A percentile compares a stretch with the other conserved stretches of the same genome.
Evolutionary conservation across 108 stramenopile species (phyloP).

Genomic region (Skeletonema costatum): DNA sequence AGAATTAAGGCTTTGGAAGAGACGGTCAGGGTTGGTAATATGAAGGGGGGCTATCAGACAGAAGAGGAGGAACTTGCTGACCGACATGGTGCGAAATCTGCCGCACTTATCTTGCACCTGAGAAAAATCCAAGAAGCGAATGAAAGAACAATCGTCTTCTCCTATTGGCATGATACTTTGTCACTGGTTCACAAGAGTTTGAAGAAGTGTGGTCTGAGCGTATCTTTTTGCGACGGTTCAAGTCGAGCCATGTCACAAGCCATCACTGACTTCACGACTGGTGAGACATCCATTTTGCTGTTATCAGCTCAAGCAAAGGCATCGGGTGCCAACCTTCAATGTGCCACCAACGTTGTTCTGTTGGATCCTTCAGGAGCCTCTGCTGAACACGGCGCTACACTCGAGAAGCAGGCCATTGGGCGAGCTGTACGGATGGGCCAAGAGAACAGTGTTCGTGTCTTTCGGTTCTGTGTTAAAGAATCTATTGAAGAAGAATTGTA

Average conservation of each 20-base stretch:
- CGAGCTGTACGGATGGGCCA: conserved; percentile 42
- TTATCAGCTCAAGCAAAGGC: conserved; percentile 42
- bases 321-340: conserved; percentile 38
- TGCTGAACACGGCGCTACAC: conserved; percentile 30
- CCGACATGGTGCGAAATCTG: conserved; percentile 31
- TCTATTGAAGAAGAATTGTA: conserved; percentile 27
- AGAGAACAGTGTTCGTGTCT: conserved; percentile 19
- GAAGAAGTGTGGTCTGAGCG: conserved; percentile 15
- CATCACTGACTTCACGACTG: conserved; percentile 22
- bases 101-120: conserved; percentile 30
- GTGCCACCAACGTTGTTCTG: conserved; percentile 26
- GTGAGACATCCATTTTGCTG: conserved; percentile 13
- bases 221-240: conserved; percentile 33
- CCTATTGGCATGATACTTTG: conserved; percentile 40
- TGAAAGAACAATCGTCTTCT: conserved; percentile 31
- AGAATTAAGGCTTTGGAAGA: conserved; percentile 30
- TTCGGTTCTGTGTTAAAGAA: conserved; percentile 31
- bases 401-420: conserved; percentile 37
- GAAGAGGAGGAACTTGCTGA: conserved; percentile 33
- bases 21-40: conserved; percentile 13
- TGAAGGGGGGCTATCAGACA: conserved; percentile 1
- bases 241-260: conserved; percentile 18
- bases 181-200: conserved; percentile 18
- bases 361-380: conserved; percentile 29
- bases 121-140: neutral